Conservation (phyloP, 2,329 filamentous ascomycete genomes). For the Xylaria polymorpha region DNA sequence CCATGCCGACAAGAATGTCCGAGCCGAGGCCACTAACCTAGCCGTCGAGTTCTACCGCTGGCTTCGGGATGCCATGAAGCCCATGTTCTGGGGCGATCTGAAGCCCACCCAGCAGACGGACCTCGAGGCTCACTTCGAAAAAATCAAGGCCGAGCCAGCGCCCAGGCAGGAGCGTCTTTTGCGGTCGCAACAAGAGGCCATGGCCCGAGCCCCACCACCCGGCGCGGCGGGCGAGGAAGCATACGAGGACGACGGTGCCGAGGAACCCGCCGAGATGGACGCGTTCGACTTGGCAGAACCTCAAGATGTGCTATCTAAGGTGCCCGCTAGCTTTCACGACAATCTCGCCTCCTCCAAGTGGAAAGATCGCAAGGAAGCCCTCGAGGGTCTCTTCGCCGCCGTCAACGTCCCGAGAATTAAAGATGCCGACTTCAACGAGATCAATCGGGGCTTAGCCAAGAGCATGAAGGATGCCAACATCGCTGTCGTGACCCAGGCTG, state of each 20-base stretch:
- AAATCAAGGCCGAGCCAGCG: conserved; percentile 84
- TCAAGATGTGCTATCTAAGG: conserved; percentile 83
- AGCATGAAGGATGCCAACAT: conserved; percentile 99
- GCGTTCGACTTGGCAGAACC: conserved; percentile 85
- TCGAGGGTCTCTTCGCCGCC: conserved; percentile 81
- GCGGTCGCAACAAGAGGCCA: conserved; percentile 86
- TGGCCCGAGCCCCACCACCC: conserved; percentile 73
- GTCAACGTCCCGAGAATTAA: conserved; percentile 92
- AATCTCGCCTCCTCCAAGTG: conserved; percentile 91
- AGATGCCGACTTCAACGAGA: conserved; percentile 87
- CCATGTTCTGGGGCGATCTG: conserved; percentile 94
- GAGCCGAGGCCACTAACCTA: conserved; percentile 90
- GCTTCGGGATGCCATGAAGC: conserved; percentile 97
- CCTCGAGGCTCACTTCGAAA: conserved; percentile 92
- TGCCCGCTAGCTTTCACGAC: conserved; percentile 85
- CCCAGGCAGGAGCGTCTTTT: conserved; percentile 93
- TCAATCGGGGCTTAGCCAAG: conserved; percentile 87
- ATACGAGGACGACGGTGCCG: conserved; percentile 68
- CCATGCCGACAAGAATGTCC: conserved; percentile 97
- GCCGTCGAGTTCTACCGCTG: conserved; percentile 96
- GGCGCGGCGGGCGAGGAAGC: conserved; percentile 68
- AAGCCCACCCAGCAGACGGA: conserved; percentile 97
- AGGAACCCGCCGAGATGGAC: conserved; percentile 79
- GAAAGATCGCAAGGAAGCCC: conserved; percentile 96
- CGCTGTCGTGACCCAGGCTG: conserved; percentile 90